Conservation (phyloP, 106 monocot species). For the Xerophyta viscosa region DNA sequence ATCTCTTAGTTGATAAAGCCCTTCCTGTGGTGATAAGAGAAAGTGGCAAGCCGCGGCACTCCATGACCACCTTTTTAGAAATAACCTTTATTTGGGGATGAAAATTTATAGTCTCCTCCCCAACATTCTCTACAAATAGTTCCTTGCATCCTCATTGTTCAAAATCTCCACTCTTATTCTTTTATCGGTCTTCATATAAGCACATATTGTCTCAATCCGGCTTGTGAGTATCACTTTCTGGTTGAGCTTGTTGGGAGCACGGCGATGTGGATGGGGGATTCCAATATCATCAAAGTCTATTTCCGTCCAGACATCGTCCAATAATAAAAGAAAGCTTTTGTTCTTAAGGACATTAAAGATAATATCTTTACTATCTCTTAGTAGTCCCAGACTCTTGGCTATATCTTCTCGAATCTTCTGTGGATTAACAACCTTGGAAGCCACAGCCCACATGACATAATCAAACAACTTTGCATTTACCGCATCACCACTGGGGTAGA, state of each 20-base stretch:
- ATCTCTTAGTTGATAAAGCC: not conserved
- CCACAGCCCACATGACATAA: not conserved
- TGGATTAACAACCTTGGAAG: not conserved
- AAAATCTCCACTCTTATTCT: constrained; percentile 6
- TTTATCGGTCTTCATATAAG: not conserved
- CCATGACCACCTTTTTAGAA: not conserved
- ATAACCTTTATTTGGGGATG: not conserved
- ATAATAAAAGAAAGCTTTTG: not conserved
- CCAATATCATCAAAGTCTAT: not conserved
- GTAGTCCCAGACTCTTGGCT: not conserved
- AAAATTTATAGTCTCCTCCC: not conserved
- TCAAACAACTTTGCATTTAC: not conserved
- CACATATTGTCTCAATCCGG: not conserved
- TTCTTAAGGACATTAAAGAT: not conserved
- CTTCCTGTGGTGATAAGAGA: constrained; percentile 1
- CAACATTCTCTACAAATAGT: constrained; percentile 5
- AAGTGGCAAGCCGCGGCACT: constrained; percentile 10
- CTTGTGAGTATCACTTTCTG: not conserved
- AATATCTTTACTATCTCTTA: not conserved
- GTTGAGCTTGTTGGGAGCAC: not conserved
- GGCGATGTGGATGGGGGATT: not conserved
- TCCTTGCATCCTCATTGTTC: not conserved
- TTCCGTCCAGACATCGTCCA: not conserved
- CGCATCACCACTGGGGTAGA: not conserved
- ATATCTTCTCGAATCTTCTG: not conserved